Conservation (phyloP, 2,329 filamentous ascomycete species). For the Fonsecaea pedrosoi region DNA sequence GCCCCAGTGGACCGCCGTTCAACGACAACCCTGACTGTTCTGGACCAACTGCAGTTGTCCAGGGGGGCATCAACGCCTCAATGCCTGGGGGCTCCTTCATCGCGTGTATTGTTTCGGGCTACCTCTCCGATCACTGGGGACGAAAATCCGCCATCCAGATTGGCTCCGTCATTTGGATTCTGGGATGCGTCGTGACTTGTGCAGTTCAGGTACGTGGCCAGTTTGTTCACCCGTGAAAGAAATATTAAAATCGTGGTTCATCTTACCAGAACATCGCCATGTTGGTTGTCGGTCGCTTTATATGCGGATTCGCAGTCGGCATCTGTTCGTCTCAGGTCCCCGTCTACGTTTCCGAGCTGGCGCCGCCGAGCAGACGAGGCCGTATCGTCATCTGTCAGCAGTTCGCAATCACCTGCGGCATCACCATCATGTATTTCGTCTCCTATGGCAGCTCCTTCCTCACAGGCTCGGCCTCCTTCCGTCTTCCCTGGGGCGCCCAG, state of each 20-base stretch:
- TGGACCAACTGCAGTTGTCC: constrained; percentile 5
- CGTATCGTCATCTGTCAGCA: constrained; percentile 48
- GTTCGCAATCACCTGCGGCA: constrained; percentile 48
- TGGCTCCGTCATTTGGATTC: constrained; percentile 68
- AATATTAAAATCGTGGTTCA: too few species aligned
- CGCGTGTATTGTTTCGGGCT: constrained; percentile 58
- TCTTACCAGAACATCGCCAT: constrained; percentile 48
- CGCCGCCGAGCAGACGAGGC: constrained; percentile 48
- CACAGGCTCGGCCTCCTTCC: constrained; percentile 45
- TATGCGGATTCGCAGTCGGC: constrained; percentile 75
- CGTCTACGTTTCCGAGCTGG: constrained; percentile 67
- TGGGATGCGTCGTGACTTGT: constrained; percentile 41
- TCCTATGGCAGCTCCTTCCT: background rate
- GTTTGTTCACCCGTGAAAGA: too few species aligned
- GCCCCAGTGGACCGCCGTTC: constrained; percentile 32
- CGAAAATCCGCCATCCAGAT: constrained; percentile 58
- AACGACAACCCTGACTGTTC: constrained; percentile 44
- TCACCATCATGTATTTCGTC: constrained; percentile 45
- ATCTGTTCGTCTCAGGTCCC: constrained; percentile 75
- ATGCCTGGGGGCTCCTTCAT: constrained; percentile 49
- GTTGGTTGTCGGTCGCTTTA: background rate
- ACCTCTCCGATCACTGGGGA: constrained; percentile 59
- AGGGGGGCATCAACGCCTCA: constrained; percentile 48
- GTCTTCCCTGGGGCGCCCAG: constrained; percentile 57
- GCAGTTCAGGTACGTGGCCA: constrained; percentile 37